Conservation (phyloP, 1,284 basidiomycete species). For the Amylostereum chailletii region DNA sequence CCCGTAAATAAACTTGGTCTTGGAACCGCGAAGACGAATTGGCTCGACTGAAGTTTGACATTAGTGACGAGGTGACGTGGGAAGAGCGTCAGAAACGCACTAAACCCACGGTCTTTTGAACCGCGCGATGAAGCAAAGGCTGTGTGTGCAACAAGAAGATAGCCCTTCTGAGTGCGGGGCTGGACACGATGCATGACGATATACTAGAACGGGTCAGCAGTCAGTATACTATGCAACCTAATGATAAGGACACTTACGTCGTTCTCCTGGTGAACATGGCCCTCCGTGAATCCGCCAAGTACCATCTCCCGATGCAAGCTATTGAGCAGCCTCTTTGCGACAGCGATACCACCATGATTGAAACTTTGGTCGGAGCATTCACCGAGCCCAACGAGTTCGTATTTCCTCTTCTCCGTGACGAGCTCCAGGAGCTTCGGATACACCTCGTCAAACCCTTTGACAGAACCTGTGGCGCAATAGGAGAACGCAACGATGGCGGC, state of each 20-base stretch:
- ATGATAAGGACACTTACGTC: slow-evolving; percentile 48
- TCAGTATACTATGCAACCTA: neutral
- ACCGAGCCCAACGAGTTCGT: slow-evolving; percentile 52
- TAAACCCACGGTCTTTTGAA: slow-evolving; percentile 68
- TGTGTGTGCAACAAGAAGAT: slow-evolving; percentile 83
- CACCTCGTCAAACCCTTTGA: slow-evolving; percentile 94
- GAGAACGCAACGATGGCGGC: slow-evolving; percentile 86
- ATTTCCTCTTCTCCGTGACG: slow-evolving; percentile 74
- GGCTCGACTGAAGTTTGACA: slow-evolving; percentile 54
- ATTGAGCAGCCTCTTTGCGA: slow-evolving; percentile 79
- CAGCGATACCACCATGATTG: slow-evolving; percentile 58
- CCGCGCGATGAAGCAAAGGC: slow-evolving; percentile 65
- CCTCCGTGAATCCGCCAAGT: slow-evolving; percentile 73
- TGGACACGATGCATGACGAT: slow-evolving; percentile 88
- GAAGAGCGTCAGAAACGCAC: slow-evolving; percentile 33
- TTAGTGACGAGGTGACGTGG: slow-evolving; percentile 2
- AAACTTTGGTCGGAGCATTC: slow-evolving; percentile 36
- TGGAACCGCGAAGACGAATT: slow-evolving; percentile 74
- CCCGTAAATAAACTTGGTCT: slow-evolving; percentile 75
- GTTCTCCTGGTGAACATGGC: slow-evolving; percentile 92
- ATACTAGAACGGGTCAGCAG: slow-evolving; percentile 47
- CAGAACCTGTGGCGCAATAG: slow-evolving; percentile 80
- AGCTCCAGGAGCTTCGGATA: slow-evolving; percentile 87
- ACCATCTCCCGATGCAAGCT: slow-evolving; percentile 87
- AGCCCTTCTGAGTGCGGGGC: slow-evolving; percentile 85